Conservation (phyloP, 805 yeast genomes). For the Lipomyces sp. region DNA sequence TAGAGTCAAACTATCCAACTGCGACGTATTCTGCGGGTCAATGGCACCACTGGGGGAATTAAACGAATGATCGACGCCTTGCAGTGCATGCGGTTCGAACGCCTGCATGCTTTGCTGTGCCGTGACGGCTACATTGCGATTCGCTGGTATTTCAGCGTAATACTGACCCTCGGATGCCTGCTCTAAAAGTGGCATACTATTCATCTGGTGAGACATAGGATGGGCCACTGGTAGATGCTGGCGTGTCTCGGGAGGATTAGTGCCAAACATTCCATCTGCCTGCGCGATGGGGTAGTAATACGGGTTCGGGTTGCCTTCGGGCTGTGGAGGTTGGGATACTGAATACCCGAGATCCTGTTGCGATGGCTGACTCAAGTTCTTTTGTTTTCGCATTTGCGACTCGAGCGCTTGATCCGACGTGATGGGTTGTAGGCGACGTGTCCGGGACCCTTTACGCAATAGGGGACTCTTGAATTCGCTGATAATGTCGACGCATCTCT, state of each 20-base stretch:
- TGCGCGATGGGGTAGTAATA: neutral
- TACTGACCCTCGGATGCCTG: neutral
- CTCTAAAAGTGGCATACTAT: neutral
- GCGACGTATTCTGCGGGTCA: neutral
- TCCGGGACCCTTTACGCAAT: slow-evolving; percentile 1
- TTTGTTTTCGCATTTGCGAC: neutral
- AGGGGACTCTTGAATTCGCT: slow-evolving; percentile 1
- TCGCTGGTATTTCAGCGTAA: neutral
- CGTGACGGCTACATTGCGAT: neutral
- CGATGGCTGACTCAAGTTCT: neutral
- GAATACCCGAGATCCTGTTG: neutral
- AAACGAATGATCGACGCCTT: neutral
- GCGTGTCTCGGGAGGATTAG: neutral
- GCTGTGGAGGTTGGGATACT: neutral
- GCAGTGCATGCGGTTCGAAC: neutral
- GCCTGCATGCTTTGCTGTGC: neutral
- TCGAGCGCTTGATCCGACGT: neutral
- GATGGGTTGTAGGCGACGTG: neutral
- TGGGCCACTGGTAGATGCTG: neutral
- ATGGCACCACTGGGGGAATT: neutral
- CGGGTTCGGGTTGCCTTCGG: neutral
- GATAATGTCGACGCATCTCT: slow-evolving; percentile 12
- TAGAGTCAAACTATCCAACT: neutral
- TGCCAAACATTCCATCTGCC: neutral
- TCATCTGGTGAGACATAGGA: neutral